Evolutionary conservation across 2,329 filamentous ascomycete species (phyloP), one percentile per base, ranked within the genome.

Genomic region (Penicillium thymicola): DNA sequence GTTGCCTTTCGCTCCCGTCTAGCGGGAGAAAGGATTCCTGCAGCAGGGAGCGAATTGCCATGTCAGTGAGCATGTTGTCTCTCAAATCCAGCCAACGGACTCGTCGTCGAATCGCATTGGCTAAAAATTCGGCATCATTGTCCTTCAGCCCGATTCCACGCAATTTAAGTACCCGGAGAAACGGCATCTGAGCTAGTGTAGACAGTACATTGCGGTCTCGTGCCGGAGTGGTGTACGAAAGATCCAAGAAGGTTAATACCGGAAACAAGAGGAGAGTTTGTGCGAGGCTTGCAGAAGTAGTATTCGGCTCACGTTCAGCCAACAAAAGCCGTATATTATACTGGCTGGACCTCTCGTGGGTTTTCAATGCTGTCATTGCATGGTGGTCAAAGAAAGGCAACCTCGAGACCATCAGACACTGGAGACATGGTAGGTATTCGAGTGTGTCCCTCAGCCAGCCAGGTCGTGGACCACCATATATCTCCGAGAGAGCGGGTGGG

Each of bases 351-450:
- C 49, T 54, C 10, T 64, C 51, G 10, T 61, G 60, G 25, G 72
- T 66, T 51, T 73, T 78, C 53, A 86, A 65, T 2, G 79, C 80
- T 55, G 78, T 72, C 52, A 86, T 76, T 18, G 82, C 77, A 58
- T 79, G 78, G 66, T 87, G 83, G 55, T 87, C 84, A 64, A 87
- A 86, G 66, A 85, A 86, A 0, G 83, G 82, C 46, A 86, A 69
- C 30, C 78, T 78, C 16, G 82, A 79, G 11, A 86, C 83, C 56
- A 86, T 78, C 47, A 87, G 70, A 1, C 81, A 83, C 62, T 86
- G 84, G 16, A 87, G 71, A 51, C 79, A 79, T 3, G 84, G 84
- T 21, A 87, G 72, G 51, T 76, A 78, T 52, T 84, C 81, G 23
- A 86, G 75, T 5, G 85, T 76, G 57, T 86, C 83, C 47, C 80